Conservation (phyloP, 257 asterid genomes). For the Solanum medicagineum region DNA sequence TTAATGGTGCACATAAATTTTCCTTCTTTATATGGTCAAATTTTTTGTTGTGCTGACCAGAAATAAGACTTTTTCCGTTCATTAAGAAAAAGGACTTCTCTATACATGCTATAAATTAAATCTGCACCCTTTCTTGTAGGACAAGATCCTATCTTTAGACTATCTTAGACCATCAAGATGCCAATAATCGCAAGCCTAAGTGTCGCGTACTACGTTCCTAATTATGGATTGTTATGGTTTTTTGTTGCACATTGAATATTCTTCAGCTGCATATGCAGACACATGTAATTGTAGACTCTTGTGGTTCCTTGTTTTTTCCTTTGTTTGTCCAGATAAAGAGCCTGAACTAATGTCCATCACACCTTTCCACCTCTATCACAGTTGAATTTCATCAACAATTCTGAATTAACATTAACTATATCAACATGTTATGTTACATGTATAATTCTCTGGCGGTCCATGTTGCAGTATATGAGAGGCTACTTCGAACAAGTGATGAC, state of each 20-base stretch:
- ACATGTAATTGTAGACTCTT: neutral
- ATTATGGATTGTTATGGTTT: neutral
- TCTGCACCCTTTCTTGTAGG: neutral
- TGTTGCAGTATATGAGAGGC: slow-evolving; percentile 67
- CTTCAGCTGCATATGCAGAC: neutral
- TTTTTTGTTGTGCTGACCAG: neutral
- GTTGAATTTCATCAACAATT: neutral
- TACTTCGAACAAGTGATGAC: slow-evolving; percentile 75
- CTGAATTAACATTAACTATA: neutral
- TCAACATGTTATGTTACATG: neutral
- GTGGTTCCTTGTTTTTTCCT: neutral
- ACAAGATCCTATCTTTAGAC: neutral
- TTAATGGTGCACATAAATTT: neutral
- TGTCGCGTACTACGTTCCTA: neutral
- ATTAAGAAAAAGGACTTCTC: neutral
- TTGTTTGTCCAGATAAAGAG: neutral
- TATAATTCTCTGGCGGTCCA: neutral
- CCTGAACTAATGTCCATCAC: neutral
- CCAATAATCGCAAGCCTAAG: neutral
- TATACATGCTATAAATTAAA: neutral
- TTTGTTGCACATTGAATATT: neutral
- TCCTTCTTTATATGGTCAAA: neutral
- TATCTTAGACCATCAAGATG: neutral
- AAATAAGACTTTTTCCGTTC: neutral
- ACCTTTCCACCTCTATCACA: neutral